A percentile compares a stretch with the other conserved stretches of the same genome.
These are phyloP conservation scores for Pulveroboletus sp. DNA, from an alignment of 768 basidiomycete species.

Conservation along the genomic window DNA sequence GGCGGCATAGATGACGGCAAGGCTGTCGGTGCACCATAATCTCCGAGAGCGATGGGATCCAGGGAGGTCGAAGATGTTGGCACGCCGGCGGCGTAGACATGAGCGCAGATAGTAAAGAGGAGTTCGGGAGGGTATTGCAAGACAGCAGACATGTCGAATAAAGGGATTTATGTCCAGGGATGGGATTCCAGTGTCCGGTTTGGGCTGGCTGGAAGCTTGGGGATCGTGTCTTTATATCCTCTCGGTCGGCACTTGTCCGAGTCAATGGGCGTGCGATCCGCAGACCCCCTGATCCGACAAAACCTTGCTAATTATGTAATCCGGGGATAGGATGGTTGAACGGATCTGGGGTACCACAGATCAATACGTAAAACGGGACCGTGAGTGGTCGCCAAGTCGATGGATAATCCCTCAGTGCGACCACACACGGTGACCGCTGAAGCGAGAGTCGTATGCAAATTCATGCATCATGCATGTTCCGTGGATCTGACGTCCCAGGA, in stretches of 20 bases:
- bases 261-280: too few relatives aligned
- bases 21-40: slow-evolving; percentile 48
- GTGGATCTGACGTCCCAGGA: neutral
- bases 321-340: slow-evolving; percentile 14
- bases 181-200: neutral
- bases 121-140: slow-evolving; percentile 66
- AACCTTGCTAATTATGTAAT: slow-evolving; percentile 15
- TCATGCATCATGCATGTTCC: neutral
- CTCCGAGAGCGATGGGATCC: slow-evolving; percentile 57
- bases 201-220: neutral
- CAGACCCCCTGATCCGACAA: neutral
- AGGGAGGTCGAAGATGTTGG: slow-evolving; percentile 55
- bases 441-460: neutral
- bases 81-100: slow-evolving; percentile 62
- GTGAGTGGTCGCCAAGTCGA: neutral
- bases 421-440: neutral
- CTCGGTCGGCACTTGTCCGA: slow-evolving; percentile 7
- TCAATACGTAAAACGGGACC: slow-evolving; percentile 11
- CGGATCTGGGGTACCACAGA: slow-evolving; percentile 6
- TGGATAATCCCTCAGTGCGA: neutral
- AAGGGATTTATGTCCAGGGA: neutral
- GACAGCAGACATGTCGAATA: slow-evolving; percentile 23
- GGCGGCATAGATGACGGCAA: slow-evolving; percentile 74
- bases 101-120: slow-evolving; percentile 66
- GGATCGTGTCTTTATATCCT: slow-evolving; percentile 2